Evolutionary conservation across 2,329 filamentous ascomycete genomes (phyloP).

Genomic region (Sclerotinia spermophila): DNA sequence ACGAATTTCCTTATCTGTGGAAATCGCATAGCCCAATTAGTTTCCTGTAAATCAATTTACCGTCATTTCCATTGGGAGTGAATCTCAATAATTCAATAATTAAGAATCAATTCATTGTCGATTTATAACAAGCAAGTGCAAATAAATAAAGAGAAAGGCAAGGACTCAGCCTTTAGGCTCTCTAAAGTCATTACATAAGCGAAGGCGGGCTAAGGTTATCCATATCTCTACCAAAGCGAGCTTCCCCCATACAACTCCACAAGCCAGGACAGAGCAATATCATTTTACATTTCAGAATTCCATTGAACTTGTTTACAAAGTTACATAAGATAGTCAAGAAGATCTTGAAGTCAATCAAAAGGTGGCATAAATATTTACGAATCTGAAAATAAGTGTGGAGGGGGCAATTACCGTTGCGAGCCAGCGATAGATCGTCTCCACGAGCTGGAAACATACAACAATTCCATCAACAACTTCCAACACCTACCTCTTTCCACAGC

Average conservation of each 20-base stretch:
- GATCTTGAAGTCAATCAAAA: constrained; percentile 3
- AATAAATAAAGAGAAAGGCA: constrained; percentile 4
- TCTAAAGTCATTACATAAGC: constrained; percentile 25
- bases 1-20: background rate
- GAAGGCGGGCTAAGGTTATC: constrained; percentile 21
- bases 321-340: constrained; percentile 20
- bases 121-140: background rate
- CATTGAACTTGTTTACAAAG: constrained; percentile 3
- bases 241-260: constrained; percentile 32
- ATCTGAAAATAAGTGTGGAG: background rate
- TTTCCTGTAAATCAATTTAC: background rate
- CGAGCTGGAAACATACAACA: background rate
- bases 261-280: constrained; percentile 22
- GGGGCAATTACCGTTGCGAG: constrained; percentile 4
- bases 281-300: constrained; percentile 8
- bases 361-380: constrained; percentile 5
- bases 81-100: background rate
- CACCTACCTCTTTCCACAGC: constrained; percentile 3
- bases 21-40: background rate
- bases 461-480: background rate
- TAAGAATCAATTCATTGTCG: background rate
- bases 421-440: background rate
- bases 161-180: background rate
- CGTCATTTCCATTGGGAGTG: background rate
- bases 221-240: constrained; percentile 29